Evolutionary conservation across 768 basidiomycete genomes (phyloP), one percentile per base, ranked within the genome.

Genomic region (Termitomyces eurrhizus): DNA sequence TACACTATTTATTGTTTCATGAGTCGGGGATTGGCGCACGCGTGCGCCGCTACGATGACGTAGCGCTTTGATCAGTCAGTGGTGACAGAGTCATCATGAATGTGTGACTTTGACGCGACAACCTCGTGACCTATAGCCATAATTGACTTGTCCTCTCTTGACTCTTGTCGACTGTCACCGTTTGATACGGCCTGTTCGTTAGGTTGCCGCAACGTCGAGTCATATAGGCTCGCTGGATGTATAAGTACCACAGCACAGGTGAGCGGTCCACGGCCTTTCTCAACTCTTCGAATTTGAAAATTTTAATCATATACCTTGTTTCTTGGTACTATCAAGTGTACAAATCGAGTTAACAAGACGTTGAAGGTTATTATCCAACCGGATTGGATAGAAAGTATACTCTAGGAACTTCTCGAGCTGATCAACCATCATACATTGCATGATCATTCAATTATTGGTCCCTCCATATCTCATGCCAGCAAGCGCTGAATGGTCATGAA

Each of bases 401-500:
- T 42, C 7, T 41, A n/a, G 39, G 18, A 53, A 32, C 11, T 26
- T 4, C 5, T 32, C 7, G 39, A 6, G 53, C 16, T n/a, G n/a
- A n/a, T n/a, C n/a, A n/a, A n/a, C 3, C 5, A 29, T 29, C 29
- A 37, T 51, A 12, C 32, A 42, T 51, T 51, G 60, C n/a, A 53
- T 49, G 60, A 52, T 48, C 16, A 36, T 44, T 13, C 33, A 36
- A 57, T 56, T 7, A 33, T 32, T 26, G 33, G 35, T 53, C 32
- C 5, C n/a, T 41, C 39, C 18, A 53, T 12, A 57, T 29, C 51
- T 55, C 52, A 58, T 61, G 56, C 35, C 21, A 44, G 49, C 52
- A n/a, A 35, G 26, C 33, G 32, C 37, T 18, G 45, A 50, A 46
- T 36, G 48, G 57, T 52, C 53, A 62, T 58, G 49, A 62, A 58